Percentiles rank a stretch among this genome's conserved stretches.
Conservation (phyloP, 1,284 basidiomycete species). For the Neolentinus lepideus region DNA sequence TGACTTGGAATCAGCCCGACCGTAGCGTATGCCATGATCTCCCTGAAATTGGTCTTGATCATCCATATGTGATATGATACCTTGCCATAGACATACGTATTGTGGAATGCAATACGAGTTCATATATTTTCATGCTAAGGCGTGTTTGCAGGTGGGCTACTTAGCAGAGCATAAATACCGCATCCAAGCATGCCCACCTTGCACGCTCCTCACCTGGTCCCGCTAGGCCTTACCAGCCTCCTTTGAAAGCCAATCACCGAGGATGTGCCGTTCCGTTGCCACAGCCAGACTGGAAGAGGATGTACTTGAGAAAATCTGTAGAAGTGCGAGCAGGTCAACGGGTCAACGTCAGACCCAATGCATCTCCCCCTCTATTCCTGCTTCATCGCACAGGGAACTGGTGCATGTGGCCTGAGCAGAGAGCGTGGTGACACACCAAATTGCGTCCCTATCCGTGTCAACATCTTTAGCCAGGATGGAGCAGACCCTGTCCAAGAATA, state of each 20-base stretch:
- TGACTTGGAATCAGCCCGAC: neutral
- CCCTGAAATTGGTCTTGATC: neutral
- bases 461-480: neutral
- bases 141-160: neutral
- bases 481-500: neutral
- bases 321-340: neutral
- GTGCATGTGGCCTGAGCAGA: too few species aligned
- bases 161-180: neutral
- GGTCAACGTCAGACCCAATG: too few species aligned
- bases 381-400: too few species aligned
- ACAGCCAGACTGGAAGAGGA: slow-evolving; percentile 6
- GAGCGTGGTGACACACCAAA: too few species aligned
- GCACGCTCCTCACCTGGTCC: neutral
- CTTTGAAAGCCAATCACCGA: neutral
- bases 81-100: neutral
- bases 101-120: neutral
- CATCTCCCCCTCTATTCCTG: too few species aligned
- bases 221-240: neutral
- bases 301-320: slow-evolving; percentile 4
- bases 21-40: neutral
- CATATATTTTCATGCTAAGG: neutral
- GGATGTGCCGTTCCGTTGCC: neutral
- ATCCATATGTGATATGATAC: neutral
- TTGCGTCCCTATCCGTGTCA: neutral
- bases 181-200: neutral